Evolutionary conservation across 768 basidiomycete species (phyloP).

Genomic region (Lentinula sp.): DNA sequence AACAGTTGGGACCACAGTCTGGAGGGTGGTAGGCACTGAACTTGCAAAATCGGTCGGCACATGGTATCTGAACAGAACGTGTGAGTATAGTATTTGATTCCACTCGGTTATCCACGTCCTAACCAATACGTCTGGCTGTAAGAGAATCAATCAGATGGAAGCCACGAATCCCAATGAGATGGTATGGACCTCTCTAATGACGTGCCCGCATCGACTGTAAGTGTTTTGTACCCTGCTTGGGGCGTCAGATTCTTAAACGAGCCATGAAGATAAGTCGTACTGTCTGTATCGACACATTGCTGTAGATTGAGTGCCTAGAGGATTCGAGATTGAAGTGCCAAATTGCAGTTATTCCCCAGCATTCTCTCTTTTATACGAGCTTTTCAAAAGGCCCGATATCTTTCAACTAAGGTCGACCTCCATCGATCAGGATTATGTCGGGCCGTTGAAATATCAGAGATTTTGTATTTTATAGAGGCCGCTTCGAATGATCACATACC

Average conservation of each 20-base stretch:
- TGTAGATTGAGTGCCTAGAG: neutral
- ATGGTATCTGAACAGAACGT: constrained; percentile 46
- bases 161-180: constrained; percentile 7
- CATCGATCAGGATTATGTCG: constrained; percentile 6
- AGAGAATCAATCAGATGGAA: constrained; percentile 8
- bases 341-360: neutral
- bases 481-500: constrained; percentile 2
- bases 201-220: constrained; percentile 54
- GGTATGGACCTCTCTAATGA: constrained; percentile 41
- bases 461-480: constrained; percentile 6
- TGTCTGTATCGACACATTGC: constrained; percentile 71
- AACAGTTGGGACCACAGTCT: constrained; percentile 56
- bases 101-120: constrained; percentile 12
- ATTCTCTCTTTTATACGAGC: constrained; percentile 8
- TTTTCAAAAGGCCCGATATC: constrained; percentile 10
- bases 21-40: constrained; percentile 62
- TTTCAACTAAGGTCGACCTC: constrained; percentile 1
- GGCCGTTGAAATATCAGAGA: constrained; percentile 4
- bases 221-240: constrained; percentile 54
- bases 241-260: constrained; percentile 4
- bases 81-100: constrained; percentile 7
- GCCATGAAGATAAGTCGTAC: constrained; percentile 29
- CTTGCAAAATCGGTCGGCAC: constrained; percentile 60
- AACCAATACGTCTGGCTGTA: constrained; percentile 59
- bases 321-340: neutral